Evolutionary conservation across 306 rosid genomes (phyloP).

Genomic region (Abrus pulchellus): DNA sequence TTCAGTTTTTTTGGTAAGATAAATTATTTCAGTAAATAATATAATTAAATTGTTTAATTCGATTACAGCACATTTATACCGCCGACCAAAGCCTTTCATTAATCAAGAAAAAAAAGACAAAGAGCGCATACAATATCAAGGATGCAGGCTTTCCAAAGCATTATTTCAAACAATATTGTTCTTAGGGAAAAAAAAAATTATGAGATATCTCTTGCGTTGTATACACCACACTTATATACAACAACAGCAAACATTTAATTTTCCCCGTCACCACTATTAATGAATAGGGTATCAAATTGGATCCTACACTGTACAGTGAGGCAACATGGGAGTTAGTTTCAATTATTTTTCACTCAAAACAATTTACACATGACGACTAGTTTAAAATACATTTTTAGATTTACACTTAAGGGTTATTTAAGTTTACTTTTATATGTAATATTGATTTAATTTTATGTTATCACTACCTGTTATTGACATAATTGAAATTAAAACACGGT

Average conservation of each 20-base stretch:
- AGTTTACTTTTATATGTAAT: neutral
- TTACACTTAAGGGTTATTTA: too few species aligned
- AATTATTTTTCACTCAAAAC: neutral
- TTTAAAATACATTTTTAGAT: neutral
- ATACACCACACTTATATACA: slow-evolving; percentile 13
- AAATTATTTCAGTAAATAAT: too few species aligned
- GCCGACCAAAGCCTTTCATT: neutral
- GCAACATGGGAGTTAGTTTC: slow-evolving; percentile 35
- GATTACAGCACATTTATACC: neutral
- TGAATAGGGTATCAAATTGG: slow-evolving; percentile 11
- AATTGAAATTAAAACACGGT: too few species aligned
- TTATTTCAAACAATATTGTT: too few species aligned
- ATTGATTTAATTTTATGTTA: neutral
- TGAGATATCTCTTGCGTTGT: too few species aligned
- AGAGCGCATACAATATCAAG: neutral
- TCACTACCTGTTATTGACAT: too few species aligned
- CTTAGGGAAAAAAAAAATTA: too few species aligned
- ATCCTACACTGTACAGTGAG: neutral
- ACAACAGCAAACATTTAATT: neutral
- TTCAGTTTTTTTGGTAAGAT: too few species aligned
- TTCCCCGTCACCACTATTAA: slow-evolving; percentile 5
- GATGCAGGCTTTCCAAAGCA: neutral
- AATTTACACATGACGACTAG: neutral
- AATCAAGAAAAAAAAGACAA: neutral
- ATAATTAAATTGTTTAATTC: too few species aligned